Conservation (phyloP, 2,329 filamentous ascomycete genomes). For the Calonectria leucothoes region DNA sequence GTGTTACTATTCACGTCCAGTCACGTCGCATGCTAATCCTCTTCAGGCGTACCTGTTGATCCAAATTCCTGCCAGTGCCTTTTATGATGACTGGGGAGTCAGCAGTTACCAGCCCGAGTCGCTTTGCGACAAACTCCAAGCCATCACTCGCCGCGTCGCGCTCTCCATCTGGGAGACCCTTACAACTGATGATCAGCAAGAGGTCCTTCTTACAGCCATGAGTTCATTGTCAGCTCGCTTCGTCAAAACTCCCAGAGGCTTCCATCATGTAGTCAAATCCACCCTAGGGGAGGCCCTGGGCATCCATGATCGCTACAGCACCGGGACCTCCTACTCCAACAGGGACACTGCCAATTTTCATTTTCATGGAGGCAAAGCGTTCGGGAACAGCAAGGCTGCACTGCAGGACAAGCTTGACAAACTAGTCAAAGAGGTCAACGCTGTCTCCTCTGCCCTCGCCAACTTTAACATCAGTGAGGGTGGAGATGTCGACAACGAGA, state of each 20-base stretch:
- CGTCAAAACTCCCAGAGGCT: neutral
- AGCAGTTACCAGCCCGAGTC: neutral
- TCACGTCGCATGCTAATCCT: neutral
- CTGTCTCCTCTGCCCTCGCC: neutral
- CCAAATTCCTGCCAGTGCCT: neutral
- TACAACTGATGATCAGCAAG: neutral
- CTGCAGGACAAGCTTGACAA: neutral
- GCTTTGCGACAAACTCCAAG: neutral
- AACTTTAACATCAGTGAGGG: neutral
- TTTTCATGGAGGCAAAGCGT: neutral
- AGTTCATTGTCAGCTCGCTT: neutral
- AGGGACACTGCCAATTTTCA: neutral
- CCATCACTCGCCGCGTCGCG: neutral
- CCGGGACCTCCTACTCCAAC: neutral
- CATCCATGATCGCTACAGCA: too few relatives aligned
- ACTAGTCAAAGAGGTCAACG: neutral
- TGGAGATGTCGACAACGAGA: neutral
- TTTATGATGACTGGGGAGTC: neutral
- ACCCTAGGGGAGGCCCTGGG: neutral
- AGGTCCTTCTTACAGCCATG: neutral
- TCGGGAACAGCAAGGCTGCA: neutral
- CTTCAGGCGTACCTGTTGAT: neutral
- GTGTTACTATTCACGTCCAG: neutral
- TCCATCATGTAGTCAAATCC: neutral
- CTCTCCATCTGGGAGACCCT: neutral